phyloP scores from a whole-genome alignment of 163 green algal species.

The Prototheca cutis region DNA sequence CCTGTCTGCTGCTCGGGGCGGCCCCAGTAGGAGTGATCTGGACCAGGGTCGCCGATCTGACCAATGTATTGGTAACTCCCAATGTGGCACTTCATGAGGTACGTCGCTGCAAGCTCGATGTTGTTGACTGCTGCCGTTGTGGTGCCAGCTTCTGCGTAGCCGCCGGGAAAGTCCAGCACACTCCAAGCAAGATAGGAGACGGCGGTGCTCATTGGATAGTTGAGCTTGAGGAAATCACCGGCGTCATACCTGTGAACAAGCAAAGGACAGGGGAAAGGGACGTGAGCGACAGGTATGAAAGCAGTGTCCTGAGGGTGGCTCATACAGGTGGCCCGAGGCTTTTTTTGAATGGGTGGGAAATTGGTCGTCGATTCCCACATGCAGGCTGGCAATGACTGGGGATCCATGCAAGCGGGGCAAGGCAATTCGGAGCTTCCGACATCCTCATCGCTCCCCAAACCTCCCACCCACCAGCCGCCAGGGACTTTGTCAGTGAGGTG shows the following conservation, averaged over 20 bases:
- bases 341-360: neutral
- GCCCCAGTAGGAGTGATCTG: constrained; percentile 21
- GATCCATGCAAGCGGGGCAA: neutral
- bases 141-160: constrained; percentile 2
- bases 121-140: neutral
- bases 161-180: constrained; percentile 12
- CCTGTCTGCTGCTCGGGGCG: constrained; percentile 6
- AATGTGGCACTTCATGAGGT: constrained; percentile 19
- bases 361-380: neutral
- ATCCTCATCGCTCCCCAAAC: neutral
- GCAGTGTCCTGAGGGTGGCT: neutral
- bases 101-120: constrained; percentile 9
- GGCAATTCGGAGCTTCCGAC: neutral
- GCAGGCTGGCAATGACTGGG: too few species aligned
- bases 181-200: constrained; percentile 12
- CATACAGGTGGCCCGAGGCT: neutral
- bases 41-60: constrained; percentile 14
- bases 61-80: constrained; percentile 7
- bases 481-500: too few species aligned
- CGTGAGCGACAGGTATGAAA: neutral
- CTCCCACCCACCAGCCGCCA: constrained; percentile 10
- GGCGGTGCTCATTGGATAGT: constrained; percentile 6
- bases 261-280: too few species aligned
- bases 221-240: constrained; percentile 17
- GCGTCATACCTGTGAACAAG: constrained; percentile 15